Evolutionary conservation across 2,329 filamentous ascomycete species (phyloP), one percentile per base, ranked within the genome.

Genomic region (Sclerotinia sclerotiorum): DNA sequence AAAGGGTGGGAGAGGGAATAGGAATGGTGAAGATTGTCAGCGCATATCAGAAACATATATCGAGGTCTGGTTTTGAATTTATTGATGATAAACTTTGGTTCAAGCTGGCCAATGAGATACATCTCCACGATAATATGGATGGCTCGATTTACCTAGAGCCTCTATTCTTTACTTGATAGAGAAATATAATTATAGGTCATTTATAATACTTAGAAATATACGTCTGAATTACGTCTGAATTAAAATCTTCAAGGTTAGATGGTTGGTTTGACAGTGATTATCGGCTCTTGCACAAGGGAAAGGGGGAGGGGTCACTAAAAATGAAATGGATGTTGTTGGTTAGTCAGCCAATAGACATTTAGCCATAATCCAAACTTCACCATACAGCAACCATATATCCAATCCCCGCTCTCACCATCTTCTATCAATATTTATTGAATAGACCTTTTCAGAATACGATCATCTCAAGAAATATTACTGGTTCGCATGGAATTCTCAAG

Each of bases 401-500:
- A 46, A 46, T 46, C 44, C 8, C 24, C 29, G 46, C 42, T 42
- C 42, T 42, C 57, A 10, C 27, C 57, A 32, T 44, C 21, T 17
- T 48, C 42, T 15, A 46, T 32, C 42, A 29, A 8, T 0, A 15
- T 39, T 39, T 24, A 17, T 39, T 17, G 11, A 32, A 15, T 4
- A 56, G 54, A 3, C 54, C 29, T 35, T 56, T 4, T 42, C 29
- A 35, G 13, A 21, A 35, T 15, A 56, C 19, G 11, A 21, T 15
- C 0, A 27, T 65, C 27, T 10, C 35, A 57, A 44, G 49, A 11
- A 32, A 29, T 46, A 4, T 56, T 13, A 56, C 39, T 57, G 51
- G 62, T 35, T 65, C 62, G 51, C 62, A 57, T 32, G 1, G 42
- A 61, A 32, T 19, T 54, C 42, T 57, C 55, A 51, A 27, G 15